Conservation (phyloP, 2,329 filamentous ascomycete species). For the Cercospora beticola region DNA sequence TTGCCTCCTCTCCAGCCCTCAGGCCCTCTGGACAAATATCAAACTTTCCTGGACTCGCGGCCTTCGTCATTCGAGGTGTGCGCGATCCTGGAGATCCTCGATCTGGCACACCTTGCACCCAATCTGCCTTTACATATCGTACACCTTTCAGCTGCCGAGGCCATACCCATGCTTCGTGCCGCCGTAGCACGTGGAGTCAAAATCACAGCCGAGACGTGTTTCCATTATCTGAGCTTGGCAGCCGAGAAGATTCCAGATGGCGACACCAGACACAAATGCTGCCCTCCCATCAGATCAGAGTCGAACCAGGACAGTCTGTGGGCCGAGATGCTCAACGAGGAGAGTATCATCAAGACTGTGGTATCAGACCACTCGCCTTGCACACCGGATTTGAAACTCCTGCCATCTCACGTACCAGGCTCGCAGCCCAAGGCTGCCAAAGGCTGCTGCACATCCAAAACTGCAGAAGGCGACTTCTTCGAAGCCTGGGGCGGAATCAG, state of each 20-base stretch:
- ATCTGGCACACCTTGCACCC: conserved; percentile 75
- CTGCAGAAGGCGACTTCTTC: conserved; percentile 89
- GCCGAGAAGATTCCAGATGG: conserved; percentile 79
- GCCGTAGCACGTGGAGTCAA: conserved; percentile 73
- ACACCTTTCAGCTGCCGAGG: conserved; percentile 84
- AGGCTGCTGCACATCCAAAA: conserved; percentile 48
- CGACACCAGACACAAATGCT: conserved; percentile 93
- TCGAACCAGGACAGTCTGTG: conserved; percentile 83
- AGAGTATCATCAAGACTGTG: conserved; percentile 85
- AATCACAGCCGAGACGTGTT: conserved; percentile 92
- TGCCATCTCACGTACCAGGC: conserved; percentile 68
- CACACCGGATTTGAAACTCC: conserved; percentile 88
- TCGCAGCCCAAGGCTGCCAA: conserved; percentile 31
- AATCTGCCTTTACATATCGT: conserved; percentile 88
- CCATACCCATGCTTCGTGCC: conserved; percentile 74
- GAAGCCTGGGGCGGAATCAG: conserved; percentile 95
- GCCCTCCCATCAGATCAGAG: conserved; percentile 81
- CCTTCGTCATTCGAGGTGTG: conserved; percentile 89
- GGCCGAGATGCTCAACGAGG: conserved; percentile 69
- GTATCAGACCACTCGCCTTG: conserved; percentile 96
- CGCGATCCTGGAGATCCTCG: conserved; percentile 82
- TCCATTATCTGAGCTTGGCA: conserved; percentile 85
- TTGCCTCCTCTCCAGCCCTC: conserved; percentile 65
- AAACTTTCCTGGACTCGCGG: conserved; percentile 86
- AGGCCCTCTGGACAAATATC: conserved; percentile 74